These are phyloP conservation scores for Yamadazyma philogaea DNA, from an alignment of 805 yeast genomes.

Conservation along the genomic window DNA sequence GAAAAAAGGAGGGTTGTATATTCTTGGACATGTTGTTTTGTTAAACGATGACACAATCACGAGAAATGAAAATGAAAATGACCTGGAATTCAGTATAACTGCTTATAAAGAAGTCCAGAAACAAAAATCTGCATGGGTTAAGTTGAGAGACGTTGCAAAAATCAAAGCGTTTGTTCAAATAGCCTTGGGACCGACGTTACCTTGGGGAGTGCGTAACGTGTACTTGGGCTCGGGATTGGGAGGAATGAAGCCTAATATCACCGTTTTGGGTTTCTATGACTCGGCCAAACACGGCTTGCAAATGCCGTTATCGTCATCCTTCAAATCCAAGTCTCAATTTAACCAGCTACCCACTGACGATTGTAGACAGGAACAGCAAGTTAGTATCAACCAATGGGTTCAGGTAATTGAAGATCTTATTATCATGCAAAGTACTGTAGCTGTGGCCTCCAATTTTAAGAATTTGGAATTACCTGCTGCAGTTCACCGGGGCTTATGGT, in stretches of 20 bases:
- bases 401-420: slow-evolving; percentile 86
- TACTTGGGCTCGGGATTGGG: slow-evolving; percentile 95
- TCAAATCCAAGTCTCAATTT: slow-evolving; percentile 18
- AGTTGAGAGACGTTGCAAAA: slow-evolving; percentile 70
- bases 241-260: slow-evolving; percentile 95
- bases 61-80: slow-evolving; percentile 43
- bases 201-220: slow-evolving; percentile 95
- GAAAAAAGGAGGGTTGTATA: slow-evolving; percentile 92
- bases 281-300: slow-evolving; percentile 42
- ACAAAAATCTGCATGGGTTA: slow-evolving; percentile 80
- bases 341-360: slow-evolving; percentile 69
- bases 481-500: slow-evolving; percentile 19
- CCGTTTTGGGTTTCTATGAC: slow-evolving; percentile 88
- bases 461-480: slow-evolving; percentile 58
- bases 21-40: slow-evolving; percentile 87
- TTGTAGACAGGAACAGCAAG: slow-evolving; percentile 66
- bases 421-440: slow-evolving; percentile 85
- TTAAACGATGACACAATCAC: slow-evolving; percentile 37
- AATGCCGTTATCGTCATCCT: slow-evolving; percentile 22
- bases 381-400: slow-evolving; percentile 82
- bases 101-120: slow-evolving; percentile 65
- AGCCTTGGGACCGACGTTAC: slow-evolving; percentile 78
- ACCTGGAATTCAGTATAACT: slow-evolving; percentile 29
- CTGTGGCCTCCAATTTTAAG: slow-evolving; percentile 87
- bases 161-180: slow-evolving; percentile 94